Base-by-base conservation (phyloP, 495 filamentous ascomycete species). In the Penicillium argentinense region DNA sequence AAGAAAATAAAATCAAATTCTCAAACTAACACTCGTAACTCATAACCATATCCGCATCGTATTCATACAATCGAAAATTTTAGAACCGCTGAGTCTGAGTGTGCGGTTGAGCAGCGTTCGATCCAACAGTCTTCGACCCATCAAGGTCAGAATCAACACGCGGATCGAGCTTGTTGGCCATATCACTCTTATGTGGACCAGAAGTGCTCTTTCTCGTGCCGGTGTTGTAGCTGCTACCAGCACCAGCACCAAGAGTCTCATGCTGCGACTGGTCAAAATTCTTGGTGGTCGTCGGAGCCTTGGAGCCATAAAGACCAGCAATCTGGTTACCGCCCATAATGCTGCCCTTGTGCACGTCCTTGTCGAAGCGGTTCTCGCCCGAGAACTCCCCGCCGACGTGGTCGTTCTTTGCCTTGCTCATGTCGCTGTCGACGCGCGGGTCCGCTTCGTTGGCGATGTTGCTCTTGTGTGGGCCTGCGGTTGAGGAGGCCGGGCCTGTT, bases 161-260 rank as follows among this genome's bases (percentile, higher is more conserved):
- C 7, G 67, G 67, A 54, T 80, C 78, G 36, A 56, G 51, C 57
- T 80, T 80, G 67, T 85, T 85, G 41, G 75, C 66, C 11, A 81
- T 17, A 53, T 76, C 70, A 39, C 72, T 79, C 41, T 53, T 55
- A 65, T 72, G 74, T 4, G 68, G 75, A 41, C 56, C 56, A 25
- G 38, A 48, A 34, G 52, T 56, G 16, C 30, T 39, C 25, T 51
- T 28, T 18, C 38, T n/a, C n/a, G n/a, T 9, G 9, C 71, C 68
- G 30, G 57, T 50, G 28, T 64, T 76, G 42, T 56, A 59, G 48
- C 42, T 54, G 51, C 51, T 51, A 38, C 43, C 48, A 36, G 45
- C 41, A 28, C 41, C 25, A 9, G 46, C 45, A 32, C 16, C 30
- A 11, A 16, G 1, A 32, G 26, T 18, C 23, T 44, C 28, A 11